Evolutionary conservation across 2,329 filamentous ascomycete species (phyloP).

Genomic region (Aspergillus sp.): DNA sequence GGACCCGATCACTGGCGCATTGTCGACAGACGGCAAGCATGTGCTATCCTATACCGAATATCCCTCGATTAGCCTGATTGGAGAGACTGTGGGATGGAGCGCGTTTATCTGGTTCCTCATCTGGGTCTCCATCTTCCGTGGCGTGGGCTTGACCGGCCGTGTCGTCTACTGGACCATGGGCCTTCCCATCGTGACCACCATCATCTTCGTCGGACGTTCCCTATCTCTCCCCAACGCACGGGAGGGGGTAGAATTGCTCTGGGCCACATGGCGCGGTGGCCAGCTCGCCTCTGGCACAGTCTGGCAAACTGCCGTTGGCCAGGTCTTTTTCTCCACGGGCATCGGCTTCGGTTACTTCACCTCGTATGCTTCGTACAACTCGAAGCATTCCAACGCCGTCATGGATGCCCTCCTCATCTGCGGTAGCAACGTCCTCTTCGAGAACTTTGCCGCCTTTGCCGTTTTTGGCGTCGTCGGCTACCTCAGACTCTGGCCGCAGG

Average conservation of each 20-base stretch:
- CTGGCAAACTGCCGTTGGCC: conserved; percentile 65
- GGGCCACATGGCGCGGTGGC: conserved; percentile 54
- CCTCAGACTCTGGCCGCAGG: conserved; percentile 46
- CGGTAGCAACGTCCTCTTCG: conserved; percentile 60
- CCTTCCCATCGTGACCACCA: conserved; percentile 60
- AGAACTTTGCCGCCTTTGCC: conserved; percentile 56
- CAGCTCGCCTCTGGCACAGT: conserved; percentile 57
- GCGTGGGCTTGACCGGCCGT: conserved; percentile 61
- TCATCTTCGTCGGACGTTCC: conserved; percentile 60
- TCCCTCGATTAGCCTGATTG: conserved; percentile 52
- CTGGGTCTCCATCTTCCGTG: conserved; percentile 64
- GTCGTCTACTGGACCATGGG: conserved; percentile 68
- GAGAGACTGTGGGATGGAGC: conserved; percentile 63
- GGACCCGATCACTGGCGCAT: conserved; percentile 46
- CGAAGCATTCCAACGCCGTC: conserved; percentile 61
- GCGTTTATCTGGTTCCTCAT: conserved; percentile 64
- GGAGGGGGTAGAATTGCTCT: conserved; percentile 57
- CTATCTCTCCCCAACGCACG: conserved; percentile 60
- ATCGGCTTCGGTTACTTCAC: conserved; percentile 65
- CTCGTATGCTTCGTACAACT: conserved; percentile 62
- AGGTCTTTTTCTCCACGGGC: conserved; percentile 65
- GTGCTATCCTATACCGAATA: conserved; percentile 55
- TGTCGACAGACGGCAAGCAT: conserved; percentile 43
- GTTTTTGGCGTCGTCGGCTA: conserved; percentile 63
- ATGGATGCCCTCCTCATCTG: conserved; percentile 63